Conservation (phyloP, 768 basidiomycete species). For the Hygrophoropsis aurantiaca region DNA sequence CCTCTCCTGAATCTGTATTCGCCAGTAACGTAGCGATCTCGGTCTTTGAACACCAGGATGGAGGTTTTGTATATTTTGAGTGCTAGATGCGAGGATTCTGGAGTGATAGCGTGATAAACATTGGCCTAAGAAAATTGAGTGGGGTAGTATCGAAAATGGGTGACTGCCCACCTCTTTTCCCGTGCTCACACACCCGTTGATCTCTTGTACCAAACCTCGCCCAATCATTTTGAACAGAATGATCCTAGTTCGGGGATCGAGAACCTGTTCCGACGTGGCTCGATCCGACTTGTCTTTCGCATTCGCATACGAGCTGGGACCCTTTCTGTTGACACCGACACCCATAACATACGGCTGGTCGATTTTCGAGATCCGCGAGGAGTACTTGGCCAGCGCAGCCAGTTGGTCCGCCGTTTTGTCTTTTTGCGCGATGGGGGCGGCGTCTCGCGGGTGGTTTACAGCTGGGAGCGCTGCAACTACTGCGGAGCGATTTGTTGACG, state of each 20-base stretch:
- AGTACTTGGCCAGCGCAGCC: constrained; percentile 72
- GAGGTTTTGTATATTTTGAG: constrained; percentile 99
- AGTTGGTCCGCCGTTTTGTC: constrained; percentile 73
- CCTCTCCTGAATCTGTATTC: constrained; percentile 94
- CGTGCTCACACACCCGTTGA: constrained; percentile 96
- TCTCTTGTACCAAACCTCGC: constrained; percentile 80
- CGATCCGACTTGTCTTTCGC: constrained; percentile 95
- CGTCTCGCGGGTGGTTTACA: constrained; percentile 60
- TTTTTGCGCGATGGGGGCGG: constrained; percentile 36
- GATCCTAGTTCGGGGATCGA: constrained; percentile 92
- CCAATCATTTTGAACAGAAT: constrained; percentile 97
- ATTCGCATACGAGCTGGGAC: constrained; percentile 84
- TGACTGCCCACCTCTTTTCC: constrained; percentile 82
- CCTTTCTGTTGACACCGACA: constrained; percentile 88
- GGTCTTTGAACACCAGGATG: constrained; percentile 94
- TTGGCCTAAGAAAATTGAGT: constrained; percentile 65
- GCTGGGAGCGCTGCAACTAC: constrained; percentile 66
- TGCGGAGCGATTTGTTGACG: constrained; percentile 47
- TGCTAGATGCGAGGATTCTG: constrained; percentile 64
- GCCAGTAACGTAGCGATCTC: constrained; percentile 95
- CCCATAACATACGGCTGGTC: constrained; percentile 67
- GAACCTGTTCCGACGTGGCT: constrained; percentile 94
- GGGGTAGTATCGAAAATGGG: not conserved
- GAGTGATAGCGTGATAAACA: constrained; percentile 86
- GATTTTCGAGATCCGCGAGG: constrained; percentile 71